These are phyloP conservation scores for Hymenoscyphus albidus DNA, from an alignment of 2,329 filamentous ascomycete species.

Conservation along the genomic window DNA sequence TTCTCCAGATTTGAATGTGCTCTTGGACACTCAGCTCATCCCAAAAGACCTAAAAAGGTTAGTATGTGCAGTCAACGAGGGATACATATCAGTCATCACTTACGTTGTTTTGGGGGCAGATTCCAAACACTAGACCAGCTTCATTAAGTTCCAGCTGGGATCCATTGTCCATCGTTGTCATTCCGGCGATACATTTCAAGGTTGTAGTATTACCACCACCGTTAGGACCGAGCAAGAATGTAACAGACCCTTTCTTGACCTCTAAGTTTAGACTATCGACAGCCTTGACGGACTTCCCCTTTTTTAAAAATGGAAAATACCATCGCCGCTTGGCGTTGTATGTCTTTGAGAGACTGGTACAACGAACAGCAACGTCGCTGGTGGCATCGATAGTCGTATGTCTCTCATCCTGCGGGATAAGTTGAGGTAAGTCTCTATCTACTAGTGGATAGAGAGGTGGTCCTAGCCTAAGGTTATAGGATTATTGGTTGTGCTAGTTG, in stretches of 20 bases:
- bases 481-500: no score
- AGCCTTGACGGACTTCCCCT: slow-evolving; percentile 48
- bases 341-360: slow-evolving; percentile 26
- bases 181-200: slow-evolving; percentile 59
- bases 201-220: slow-evolving; percentile 64
- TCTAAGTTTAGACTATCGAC: slow-evolving; percentile 55
- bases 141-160: slow-evolving; percentile 33
- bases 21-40: slow-evolving; percentile 59
- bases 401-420: no score
- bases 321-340: slow-evolving; percentile 26
- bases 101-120: slow-evolving; percentile 31
- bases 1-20: slow-evolving; percentile 60
- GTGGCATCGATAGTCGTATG: slow-evolving; percentile 22
- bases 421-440: no score
- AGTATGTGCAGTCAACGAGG: slow-evolving; percentile 38
- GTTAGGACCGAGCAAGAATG: slow-evolving; percentile 62
- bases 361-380: slow-evolving; percentile 28
- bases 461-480: no score
- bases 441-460: no score
- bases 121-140: slow-evolving; percentile 28
- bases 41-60: slow-evolving; percentile 51
- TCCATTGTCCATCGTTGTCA: slow-evolving; percentile 55
- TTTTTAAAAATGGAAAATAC: slow-evolving; percentile 28
- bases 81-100: not conserved
- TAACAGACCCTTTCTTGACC: slow-evolving; percentile 57